Conservation (phyloP, 805 yeast species). For the Wickerhamomyces bovis region DNA sequence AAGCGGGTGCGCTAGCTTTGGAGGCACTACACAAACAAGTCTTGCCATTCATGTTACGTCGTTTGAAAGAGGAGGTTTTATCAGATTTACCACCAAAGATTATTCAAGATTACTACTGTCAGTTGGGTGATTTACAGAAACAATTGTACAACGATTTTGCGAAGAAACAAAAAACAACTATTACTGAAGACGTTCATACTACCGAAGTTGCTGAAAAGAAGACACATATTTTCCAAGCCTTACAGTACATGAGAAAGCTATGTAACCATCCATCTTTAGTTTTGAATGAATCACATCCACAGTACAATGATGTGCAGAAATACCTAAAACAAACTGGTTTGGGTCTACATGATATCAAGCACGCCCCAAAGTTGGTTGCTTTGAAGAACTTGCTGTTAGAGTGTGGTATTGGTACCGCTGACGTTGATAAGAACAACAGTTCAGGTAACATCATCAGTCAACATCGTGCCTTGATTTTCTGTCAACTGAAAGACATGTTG, state of each 20-base stretch:
- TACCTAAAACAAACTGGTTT: conserved; percentile 54
- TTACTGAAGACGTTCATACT: conserved; percentile 55
- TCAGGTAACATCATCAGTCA: conserved; percentile 68
- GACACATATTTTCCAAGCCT: conserved; percentile 94
- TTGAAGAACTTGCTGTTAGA: conserved; percentile 74
- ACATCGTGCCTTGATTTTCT: conserved; percentile 91
- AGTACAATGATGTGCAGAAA: conserved; percentile 57
- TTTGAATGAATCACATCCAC: conserved; percentile 76
- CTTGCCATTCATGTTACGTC: conserved; percentile 90
- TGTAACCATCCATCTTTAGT: conserved; percentile 97
- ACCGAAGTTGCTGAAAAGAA: conserved; percentile 48
- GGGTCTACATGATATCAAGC: conserved; percentile 63
- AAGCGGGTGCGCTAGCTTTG: conserved; percentile 91
- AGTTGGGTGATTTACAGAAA: conserved; percentile 83
- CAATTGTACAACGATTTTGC: conserved; percentile 87
- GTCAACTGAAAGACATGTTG: conserved; percentile 96
- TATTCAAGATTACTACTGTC: conserved; percentile 97
- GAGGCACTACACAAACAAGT: conserved; percentile 97
- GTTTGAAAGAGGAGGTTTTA: conserved; percentile 92
- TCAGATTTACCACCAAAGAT: conserved; percentile 97
- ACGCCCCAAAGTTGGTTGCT: conserved; percentile 88
- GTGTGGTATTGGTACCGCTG: conserved; percentile 71
- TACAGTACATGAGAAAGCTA: conserved; percentile 93
- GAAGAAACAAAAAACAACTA: conserved; percentile 69
- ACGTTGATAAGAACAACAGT: conserved; percentile 30